phyloP scores from a whole-genome alignment of 2,329 filamentous ascomycete species.

The Cladophialophora bantiana region DNA sequence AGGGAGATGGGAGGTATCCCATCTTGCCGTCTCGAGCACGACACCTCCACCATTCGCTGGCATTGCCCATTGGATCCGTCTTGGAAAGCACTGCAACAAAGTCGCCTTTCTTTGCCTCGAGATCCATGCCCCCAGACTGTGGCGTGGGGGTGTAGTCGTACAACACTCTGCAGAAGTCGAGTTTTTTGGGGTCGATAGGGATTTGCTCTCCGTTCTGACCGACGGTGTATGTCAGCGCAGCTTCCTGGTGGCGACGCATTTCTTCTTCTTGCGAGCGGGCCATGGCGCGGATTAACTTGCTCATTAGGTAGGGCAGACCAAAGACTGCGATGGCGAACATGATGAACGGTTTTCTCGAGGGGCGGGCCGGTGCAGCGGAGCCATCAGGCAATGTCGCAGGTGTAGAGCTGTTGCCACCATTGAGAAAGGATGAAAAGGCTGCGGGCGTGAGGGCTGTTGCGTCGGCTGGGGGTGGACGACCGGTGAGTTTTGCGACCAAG shows the following conservation, averaged over 20 bases:
- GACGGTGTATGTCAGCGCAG: slow-evolving; percentile 56
- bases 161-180: slow-evolving; percentile 93
- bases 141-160: slow-evolving; percentile 91
- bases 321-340: slow-evolving; percentile 96
- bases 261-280: slow-evolving; percentile 86
- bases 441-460: slow-evolving; percentile 86
- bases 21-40: slow-evolving; percentile 86
- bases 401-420: slow-evolving; percentile 57
- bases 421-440: slow-evolving; percentile 88
- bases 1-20: slow-evolving; percentile 90
- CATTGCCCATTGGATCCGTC: slow-evolving; percentile 87
- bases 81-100: slow-evolving; percentile 93
- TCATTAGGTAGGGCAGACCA: slow-evolving; percentile 94
- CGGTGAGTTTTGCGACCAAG: slow-evolving; percentile 88
- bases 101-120: slow-evolving; percentile 92
- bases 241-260: slow-evolving; percentile 56
- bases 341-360: slow-evolving; percentile 92
- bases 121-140: slow-evolving; percentile 73
- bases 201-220: slow-evolving; percentile 47
- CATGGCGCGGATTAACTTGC: slow-evolving; percentile 87
- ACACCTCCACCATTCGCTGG: slow-evolving; percentile 97
- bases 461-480: slow-evolving; percentile 85
- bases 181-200: slow-evolving; percentile 81
- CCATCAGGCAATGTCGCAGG: slow-evolving; percentile 67
- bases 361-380: slow-evolving; percentile 69